Percentiles rank a stretch among this genome's conserved stretches.
Conservation (phyloP, 495 filamentous ascomycete species). For the Hapsidospora chrysogenum region DNA sequence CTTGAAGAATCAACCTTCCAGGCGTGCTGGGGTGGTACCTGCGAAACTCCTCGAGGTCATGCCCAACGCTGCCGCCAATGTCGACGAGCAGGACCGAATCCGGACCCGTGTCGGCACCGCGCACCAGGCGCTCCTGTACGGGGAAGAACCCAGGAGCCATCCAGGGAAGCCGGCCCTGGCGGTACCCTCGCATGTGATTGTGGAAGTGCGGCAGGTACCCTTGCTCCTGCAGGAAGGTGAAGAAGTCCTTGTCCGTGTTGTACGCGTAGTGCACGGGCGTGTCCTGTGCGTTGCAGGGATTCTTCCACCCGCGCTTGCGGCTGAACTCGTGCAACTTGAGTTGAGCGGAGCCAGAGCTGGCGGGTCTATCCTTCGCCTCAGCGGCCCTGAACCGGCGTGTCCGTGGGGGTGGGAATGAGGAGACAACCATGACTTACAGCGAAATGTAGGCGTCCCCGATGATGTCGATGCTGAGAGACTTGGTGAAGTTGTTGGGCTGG, state of each 20-base stretch:
- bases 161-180: conserved; percentile 31
- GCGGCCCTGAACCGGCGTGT: conserved; percentile 11
- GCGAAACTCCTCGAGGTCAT: conserved; percentile 30
- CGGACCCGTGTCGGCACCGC: conserved; percentile 7
- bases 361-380: conserved; percentile 5
- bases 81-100: conserved; percentile 32
- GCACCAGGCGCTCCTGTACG: conserved; percentile 20
- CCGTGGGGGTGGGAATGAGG: too few species aligned
- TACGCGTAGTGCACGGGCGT: conserved; percentile 14
- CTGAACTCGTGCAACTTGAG: conserved; percentile 7
- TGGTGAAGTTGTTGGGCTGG: conserved; percentile 23
- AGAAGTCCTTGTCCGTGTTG: conserved; percentile 11
- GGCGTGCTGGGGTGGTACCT: conserved; percentile 17
- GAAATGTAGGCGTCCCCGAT: conserved; percentile 11
- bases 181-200: conserved; percentile 33
- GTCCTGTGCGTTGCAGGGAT: conserved; percentile 10
- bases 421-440: too few species aligned
- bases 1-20: conserved; percentile 32
- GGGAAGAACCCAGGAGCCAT: conserved; percentile 33
- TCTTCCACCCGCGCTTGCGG: conserved; percentile 9
- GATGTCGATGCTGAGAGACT: conserved; percentile 16
- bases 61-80: conserved; percentile 32
- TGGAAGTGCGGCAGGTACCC: conserved; percentile 22
- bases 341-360: conserved; percentile 4
- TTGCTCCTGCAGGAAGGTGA: conserved; percentile 11